phyloP scores from a whole-genome alignment of 2,329 filamentous ascomycete genomes.

The Byssothecium circinans region DNA sequence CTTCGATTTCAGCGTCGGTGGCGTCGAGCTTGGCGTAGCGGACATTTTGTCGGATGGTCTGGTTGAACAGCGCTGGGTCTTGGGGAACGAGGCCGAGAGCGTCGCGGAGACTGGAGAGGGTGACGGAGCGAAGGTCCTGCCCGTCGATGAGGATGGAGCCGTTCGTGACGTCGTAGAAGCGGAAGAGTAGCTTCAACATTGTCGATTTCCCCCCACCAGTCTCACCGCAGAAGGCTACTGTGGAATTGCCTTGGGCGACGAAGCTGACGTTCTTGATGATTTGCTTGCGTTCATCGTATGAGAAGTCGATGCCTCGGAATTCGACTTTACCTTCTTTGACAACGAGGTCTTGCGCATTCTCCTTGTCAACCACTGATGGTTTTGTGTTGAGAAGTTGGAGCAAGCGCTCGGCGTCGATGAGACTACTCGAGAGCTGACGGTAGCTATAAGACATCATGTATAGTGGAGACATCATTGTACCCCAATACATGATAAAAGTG shows the following conservation, averaged over 20 bases:
- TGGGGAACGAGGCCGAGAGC: slow-evolving; percentile 67
- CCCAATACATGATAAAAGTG: slow-evolving; percentile 67
- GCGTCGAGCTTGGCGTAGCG: slow-evolving; percentile 64
- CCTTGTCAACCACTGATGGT: slow-evolving; percentile 54
- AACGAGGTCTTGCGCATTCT: slow-evolving; percentile 43
- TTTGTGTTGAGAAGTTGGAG: slow-evolving; percentile 61
- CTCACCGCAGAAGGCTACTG: slow-evolving; percentile 63
- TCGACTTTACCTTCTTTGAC: slow-evolving; percentile 54
- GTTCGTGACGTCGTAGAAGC: slow-evolving; percentile 61
- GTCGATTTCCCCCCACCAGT: slow-evolving; percentile 67
- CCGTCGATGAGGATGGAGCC: slow-evolving; percentile 62
- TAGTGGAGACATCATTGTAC: slow-evolving; percentile 50
- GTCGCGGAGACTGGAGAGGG: slow-evolving; percentile 59
- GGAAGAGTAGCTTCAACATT: slow-evolving; percentile 61
- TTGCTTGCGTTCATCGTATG: slow-evolving; percentile 57
- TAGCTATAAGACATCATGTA: slow-evolving; percentile 55
- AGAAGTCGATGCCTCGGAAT: slow-evolving; percentile 59
- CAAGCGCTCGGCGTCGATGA: slow-evolving; percentile 68
- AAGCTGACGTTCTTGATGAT: slow-evolving; percentile 56
- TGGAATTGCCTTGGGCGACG: slow-evolving; percentile 55
- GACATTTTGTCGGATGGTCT: slow-evolving; percentile 65
- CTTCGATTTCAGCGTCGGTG: slow-evolving; percentile 61
- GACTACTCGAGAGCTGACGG: slow-evolving; percentile 52
- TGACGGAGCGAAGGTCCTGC: slow-evolving; percentile 62
- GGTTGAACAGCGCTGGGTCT: slow-evolving; percentile 65